Conservation (phyloP, 2,329 filamentous ascomycete species). For the Trichophyton equinum region DNA sequence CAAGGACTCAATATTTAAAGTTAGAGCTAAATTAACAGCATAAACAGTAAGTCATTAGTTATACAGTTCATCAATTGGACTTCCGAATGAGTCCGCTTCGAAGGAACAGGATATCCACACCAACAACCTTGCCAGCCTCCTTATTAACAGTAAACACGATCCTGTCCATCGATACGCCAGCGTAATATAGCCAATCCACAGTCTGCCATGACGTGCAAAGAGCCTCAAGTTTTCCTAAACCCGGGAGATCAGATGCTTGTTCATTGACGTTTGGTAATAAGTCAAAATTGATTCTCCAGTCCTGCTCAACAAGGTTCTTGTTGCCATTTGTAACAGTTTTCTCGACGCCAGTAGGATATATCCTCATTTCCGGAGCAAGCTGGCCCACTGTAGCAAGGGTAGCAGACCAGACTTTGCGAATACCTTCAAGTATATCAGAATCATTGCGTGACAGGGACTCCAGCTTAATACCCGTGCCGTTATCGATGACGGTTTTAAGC, state of each 20-base stretch:
- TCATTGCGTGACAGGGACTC: slow-evolving; percentile 12
- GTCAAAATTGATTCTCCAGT: slow-evolving; percentile 17
- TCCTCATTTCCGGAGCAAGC: slow-evolving; percentile 12
- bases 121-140: slow-evolving; percentile 16
- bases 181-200: slow-evolving; percentile 28
- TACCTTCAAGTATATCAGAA: slow-evolving; percentile 12
- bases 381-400: slow-evolving; percentile 12
- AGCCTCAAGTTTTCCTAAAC: slow-evolving; percentile 11
- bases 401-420: slow-evolving; percentile 11
- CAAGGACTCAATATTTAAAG: too few species aligned
- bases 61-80: not conserved
- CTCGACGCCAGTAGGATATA: slow-evolving; percentile 12
- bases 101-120: slow-evolving; percentile 26
- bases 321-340: not conserved
- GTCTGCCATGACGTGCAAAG: slow-evolving; percentile 24
- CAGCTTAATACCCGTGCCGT: slow-evolving; percentile 13
- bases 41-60: too few species aligned
- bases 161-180: slow-evolving; percentile 23
- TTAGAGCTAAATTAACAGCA: too few species aligned
- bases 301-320: slow-evolving; percentile 13
- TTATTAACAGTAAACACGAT: slow-evolving; percentile 22
- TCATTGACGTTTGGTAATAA: slow-evolving; percentile 12
- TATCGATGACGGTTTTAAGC: slow-evolving; percentile 11
- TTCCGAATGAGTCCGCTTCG: slow-evolving; percentile 16
- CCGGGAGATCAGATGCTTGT: slow-evolving; percentile 21